phyloP scores from a whole-genome alignment of 371 early-diverging fungal genomes.

The Mortierella sp. region DNA sequence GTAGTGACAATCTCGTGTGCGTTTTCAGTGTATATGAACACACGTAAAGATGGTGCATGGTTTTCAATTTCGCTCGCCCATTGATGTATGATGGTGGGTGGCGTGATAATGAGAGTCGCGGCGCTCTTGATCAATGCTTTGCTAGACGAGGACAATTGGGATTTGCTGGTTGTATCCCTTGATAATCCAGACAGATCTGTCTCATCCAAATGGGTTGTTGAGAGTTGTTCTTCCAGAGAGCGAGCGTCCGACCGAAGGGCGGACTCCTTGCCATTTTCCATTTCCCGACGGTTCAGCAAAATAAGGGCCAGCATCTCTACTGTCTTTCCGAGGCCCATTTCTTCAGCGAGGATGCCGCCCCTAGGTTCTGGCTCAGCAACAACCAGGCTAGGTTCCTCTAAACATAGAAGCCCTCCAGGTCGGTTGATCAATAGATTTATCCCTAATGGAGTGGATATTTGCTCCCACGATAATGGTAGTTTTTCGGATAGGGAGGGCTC shows the following conservation, averaged over 20 bases:
- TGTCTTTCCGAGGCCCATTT: constrained; percentile 82
- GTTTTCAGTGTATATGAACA: constrained; percentile 50
- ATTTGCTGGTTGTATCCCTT: not conserved
- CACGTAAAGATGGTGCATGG: constrained; percentile 62
- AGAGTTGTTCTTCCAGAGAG: constrained; percentile 16
- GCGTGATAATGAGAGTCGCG: constrained; percentile 76
- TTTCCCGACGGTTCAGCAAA: constrained; percentile 47
- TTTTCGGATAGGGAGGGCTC: constrained; percentile 28
- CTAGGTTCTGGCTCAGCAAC: constrained; percentile 12
- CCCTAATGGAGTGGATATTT: constrained; percentile 4
- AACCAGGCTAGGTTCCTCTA: not conserved
- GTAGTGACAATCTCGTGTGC: constrained; percentile 43
- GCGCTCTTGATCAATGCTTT: constrained; percentile 29
- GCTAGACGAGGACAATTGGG: not conserved
- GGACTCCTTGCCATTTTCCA: not conserved
- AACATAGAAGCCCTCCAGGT: constrained; percentile 19
- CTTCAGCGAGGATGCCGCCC: constrained; percentile 68
- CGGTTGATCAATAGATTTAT: constrained; percentile 23
- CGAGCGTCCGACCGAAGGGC: not conserved
- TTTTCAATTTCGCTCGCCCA: constrained; percentile 71
- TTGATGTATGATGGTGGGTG: constrained; percentile 70
- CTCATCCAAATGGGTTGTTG: constrained; percentile 13
- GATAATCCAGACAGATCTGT: not conserved
- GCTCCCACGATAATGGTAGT: constrained; percentile 40
- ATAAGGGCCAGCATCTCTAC: constrained; percentile 71